A percentile compares a stretch with the other conserved stretches of the same genome.
phyloP scores from a whole-genome alignment of 495 filamentous ascomycete genomes.

The Hyaloscypha variabilis region DNA sequence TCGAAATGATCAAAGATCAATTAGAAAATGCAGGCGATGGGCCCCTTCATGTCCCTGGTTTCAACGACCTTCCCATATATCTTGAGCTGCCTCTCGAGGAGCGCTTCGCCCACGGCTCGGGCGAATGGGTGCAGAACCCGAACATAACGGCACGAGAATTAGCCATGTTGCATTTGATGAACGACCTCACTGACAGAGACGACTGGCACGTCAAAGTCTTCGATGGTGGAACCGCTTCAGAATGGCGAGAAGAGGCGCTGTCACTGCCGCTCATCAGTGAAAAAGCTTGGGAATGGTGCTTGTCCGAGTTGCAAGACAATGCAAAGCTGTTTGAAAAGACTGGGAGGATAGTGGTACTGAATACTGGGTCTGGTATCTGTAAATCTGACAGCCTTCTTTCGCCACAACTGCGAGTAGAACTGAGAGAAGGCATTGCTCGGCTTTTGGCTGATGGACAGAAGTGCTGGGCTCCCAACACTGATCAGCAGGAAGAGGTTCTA shows the following conservation, averaged over 20 bases:
- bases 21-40: no score
- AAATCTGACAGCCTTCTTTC: no score
- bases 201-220: slow-evolving; percentile 46
- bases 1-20: no score
- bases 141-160: slow-evolving; percentile 25
- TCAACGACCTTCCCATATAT: no score
- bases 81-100: no score
- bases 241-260: slow-evolving; percentile 42
- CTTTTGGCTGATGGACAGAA: slow-evolving; percentile 8
- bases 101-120: no score
- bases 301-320: slow-evolving; percentile 34
- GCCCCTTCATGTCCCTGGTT: no score
- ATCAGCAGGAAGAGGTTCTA: slow-evolving; percentile 36
- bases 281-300: slow-evolving; percentile 29
- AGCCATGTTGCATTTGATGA: slow-evolving; percentile 27
- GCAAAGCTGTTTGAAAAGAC: slow-evolving; percentile 25
- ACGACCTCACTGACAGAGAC: slow-evolving; percentile 20
- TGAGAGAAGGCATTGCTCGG: no score
- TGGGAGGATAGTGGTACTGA: slow-evolving; percentile 2
- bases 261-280: slow-evolving; percentile 26
- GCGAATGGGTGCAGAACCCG: no score
- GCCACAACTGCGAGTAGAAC: no score
- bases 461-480: slow-evolving; percentile 29
- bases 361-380: no score
- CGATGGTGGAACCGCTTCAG: slow-evolving; percentile 43